Percentiles rank a stretch among this genome's conserved stretches.
These are phyloP conservation scores for Cenococcum geophilum DNA, from an alignment of 495 filamentous ascomycete species.

Conservation along the genomic window DNA sequence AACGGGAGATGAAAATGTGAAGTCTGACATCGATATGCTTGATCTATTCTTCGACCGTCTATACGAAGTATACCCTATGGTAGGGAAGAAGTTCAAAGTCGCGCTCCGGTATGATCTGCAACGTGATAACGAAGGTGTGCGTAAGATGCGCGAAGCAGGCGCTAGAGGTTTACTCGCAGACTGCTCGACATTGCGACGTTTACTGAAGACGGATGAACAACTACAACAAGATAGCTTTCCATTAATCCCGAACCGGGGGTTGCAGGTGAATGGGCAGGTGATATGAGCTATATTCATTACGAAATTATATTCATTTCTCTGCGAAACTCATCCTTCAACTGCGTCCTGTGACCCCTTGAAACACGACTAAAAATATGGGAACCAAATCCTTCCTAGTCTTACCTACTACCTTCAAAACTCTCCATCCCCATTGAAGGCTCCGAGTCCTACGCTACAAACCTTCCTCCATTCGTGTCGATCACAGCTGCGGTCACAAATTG, in stretches of 20 bases:
- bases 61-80: slow-evolving; percentile 7
- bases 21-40: slow-evolving; percentile 21
- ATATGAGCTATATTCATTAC: no score
- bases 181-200: not conserved
- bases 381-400: not conserved
- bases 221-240: not conserved
- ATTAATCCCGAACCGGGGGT: not conserved
- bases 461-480: slow-evolving; percentile 20
- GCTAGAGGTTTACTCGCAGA: not conserved
- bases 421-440: not conserved
- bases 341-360: no score
- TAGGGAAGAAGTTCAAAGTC: slow-evolving; percentile 22
- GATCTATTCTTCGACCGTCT: slow-evolving; percentile 19
- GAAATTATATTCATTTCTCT: no score
- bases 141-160: slow-evolving; percentile 2
- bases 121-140: not conserved
- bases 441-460: slow-evolving; percentile 13
- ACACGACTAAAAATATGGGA: not conserved
- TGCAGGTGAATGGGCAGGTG: not conserved
- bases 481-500: slow-evolving; percentile 45
- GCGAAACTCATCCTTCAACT: no score
- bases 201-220: no score
- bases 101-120: slow-evolving; percentile 14
- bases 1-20: slow-evolving; percentile 11
- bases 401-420: not conserved